Percentiles rank a stretch among this genome's conserved stretches.
Conservation (phyloP, 202 grass and related monocot genomes). For the Hordeum pubiflorum region DNA sequence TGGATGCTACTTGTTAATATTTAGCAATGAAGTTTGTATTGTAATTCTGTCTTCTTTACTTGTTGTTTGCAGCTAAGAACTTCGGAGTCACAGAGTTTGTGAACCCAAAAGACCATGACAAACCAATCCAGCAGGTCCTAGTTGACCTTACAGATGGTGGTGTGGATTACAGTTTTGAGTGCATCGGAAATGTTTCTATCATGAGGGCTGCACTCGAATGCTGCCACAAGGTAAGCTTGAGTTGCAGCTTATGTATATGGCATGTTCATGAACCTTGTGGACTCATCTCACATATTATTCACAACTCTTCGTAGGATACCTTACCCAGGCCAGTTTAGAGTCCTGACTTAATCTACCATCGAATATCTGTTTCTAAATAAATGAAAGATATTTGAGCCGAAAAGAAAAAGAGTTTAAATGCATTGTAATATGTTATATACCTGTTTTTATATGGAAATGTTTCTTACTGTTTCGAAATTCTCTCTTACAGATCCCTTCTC, state of each 20-base stretch:
- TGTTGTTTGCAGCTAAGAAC: slow-evolving; percentile 72
- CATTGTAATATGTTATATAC: too few relatives aligned
- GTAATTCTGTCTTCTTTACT: background rate
- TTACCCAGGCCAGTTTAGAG: too few relatives aligned
- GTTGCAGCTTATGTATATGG: background rate
- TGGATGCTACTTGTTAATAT: background rate
- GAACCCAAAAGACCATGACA: slow-evolving; percentile 95
- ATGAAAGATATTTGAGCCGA: background rate
- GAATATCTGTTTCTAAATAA: background rate
- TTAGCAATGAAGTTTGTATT: background rate
- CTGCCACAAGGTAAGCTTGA: slow-evolving; percentile 78
- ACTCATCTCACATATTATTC: background rate
- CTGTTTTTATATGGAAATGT: too few relatives aligned
- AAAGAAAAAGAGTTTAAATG: background rate
- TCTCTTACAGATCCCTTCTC: background rate
- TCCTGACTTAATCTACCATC: background rate
- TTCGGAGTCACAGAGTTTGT: slow-evolving; percentile 98
- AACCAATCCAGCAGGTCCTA: slow-evolving; percentile 87
- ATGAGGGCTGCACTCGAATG: slow-evolving; percentile 96
- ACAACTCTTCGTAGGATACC: too few relatives aligned
- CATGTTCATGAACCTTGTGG: background rate
- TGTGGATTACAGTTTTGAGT: slow-evolving; percentile 98
- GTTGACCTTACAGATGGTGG: slow-evolving; percentile 87
- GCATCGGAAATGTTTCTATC: slow-evolving; percentile 91
- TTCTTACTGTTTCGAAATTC: too few relatives aligned